Base-by-base conservation (phyloP, 2,329 filamentous ascomycete species). In the Penicillium sumatraense region DNA sequence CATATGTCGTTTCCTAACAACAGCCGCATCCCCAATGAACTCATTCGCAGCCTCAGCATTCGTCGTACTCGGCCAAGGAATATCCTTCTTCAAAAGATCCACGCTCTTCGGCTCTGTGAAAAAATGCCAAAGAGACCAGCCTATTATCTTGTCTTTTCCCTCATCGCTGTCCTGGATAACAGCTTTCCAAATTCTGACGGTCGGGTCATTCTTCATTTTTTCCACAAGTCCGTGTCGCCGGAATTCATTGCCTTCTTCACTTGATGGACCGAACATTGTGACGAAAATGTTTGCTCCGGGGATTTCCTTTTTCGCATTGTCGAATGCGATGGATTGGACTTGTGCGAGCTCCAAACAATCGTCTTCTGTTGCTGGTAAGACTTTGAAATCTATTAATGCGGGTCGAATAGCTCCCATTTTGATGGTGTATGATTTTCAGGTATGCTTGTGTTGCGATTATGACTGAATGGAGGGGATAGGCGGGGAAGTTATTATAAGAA, bases 321-420 rank as follows among this genome's bases (percentile, higher is more conserved):
- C 40, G 14, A 61, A 64, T 3, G 65, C 57, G 29, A 47, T 35
- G 0, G 38, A 31, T 48, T 96, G 71, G 77, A 83, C 27, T 3
- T 29, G n/a, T 1, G 61, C 58, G 10, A 67, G 52, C 2, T 46
- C 40, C 6, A 18, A 16, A 23, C 33, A 42, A 41, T 67, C 63
- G 11, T 51, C 42, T n/a, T 57, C 49, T 16, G 47, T 47, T n/a
- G 54, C 56, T 11, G 59, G 58, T 14, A 65, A 49, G 27, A 65
- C 46, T 49, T 61, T 36, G 52, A 58, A 59, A 21, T 54, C 27
- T 2, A 44, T 27, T 16, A 5, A 16, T 9, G 40, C 11, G 5
- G 40, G 23, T 26, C 14, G 40, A 26, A 18, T 8, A 27, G 40
- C 40, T 16, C 14, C 40, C 40, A 44, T 44, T 10, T 27, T 26